Conservation (phyloP, 2,329 filamentous ascomycete genomes). For the Ceratocystis harringtonii region DNA sequence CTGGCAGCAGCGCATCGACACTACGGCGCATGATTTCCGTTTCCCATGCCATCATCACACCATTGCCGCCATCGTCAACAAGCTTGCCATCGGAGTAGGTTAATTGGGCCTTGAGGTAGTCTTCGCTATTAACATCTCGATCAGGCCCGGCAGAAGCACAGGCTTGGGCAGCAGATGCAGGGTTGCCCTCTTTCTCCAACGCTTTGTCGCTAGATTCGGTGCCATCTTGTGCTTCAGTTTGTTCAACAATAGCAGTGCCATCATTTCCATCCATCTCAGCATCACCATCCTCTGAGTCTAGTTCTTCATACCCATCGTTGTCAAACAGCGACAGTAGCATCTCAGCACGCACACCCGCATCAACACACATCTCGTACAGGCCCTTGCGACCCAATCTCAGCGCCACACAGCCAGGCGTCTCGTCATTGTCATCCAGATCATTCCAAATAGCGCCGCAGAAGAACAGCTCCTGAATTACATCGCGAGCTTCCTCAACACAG, state of each 20-base stretch:
- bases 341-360: constrained; percentile 82
- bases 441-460: constrained; percentile 95
- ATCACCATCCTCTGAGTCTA: constrained; percentile 42
- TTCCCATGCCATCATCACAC: constrained; percentile 92
- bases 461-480: constrained; percentile 61
- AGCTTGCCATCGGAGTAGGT: constrained; percentile 52
- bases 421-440: constrained; percentile 69
- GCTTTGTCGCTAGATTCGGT: constrained; percentile 20
- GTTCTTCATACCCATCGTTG: constrained; percentile 57
- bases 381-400: constrained; percentile 49
- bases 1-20: constrained; percentile 48
- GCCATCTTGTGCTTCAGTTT: constrained; percentile 22
- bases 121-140: constrained; percentile 43
- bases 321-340: constrained; percentile 60
- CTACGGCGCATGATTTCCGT: constrained; percentile 70
- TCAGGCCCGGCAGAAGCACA: constrained; percentile 25
- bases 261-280: constrained; percentile 28
- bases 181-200: constrained; percentile 21
- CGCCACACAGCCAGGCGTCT: constrained; percentile 86
- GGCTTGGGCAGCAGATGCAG: constrained; percentile 26
- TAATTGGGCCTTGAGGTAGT: constrained; percentile 53
- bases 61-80: constrained; percentile 61
- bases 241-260: constrained; percentile 22
- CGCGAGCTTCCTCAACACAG: constrained; percentile 44
- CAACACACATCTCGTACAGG: constrained; percentile 70